Percentiles rank a stretch among this genome's conserved stretches.
Conservation (phyloP, 176 grass and related monocot genomes). For the Eragrostis curvula region DNA sequence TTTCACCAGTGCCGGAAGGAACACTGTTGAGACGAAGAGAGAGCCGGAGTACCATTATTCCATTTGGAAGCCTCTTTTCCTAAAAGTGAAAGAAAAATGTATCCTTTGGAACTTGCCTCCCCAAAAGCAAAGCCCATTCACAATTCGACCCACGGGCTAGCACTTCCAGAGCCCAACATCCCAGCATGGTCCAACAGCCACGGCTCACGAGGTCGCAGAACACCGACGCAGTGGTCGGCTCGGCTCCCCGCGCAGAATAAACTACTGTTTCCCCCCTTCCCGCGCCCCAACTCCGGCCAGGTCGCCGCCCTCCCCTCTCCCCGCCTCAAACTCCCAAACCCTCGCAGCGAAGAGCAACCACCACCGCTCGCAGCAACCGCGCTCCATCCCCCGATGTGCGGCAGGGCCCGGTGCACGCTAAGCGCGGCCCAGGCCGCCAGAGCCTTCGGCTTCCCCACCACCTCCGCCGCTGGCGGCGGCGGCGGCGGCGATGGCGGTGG, state of each 20-base stretch:
- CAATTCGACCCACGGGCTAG: too few relatives aligned
- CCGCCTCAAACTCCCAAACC: neutral
- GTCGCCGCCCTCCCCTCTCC: neutral
- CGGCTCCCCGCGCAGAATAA: slow-evolving; percentile 23
- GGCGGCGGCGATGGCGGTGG: slow-evolving; percentile 19
- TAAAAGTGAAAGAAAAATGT: too few relatives aligned
- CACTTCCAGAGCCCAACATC: too few relatives aligned
- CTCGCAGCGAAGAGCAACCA: neutral
- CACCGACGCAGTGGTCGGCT: neutral
- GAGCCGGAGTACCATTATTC: too few relatives aligned
- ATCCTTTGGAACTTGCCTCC: too few relatives aligned
- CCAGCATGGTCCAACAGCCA: too few relatives aligned
- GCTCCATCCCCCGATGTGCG: slow-evolving; percentile 61
- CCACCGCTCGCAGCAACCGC: neutral
- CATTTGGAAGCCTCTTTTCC: too few relatives aligned
- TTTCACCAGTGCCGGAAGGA: too few relatives aligned
- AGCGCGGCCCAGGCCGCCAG: slow-evolving; percentile 51
- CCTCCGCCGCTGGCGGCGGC: slow-evolving; percentile 19
- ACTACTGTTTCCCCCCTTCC: slow-evolving; percentile 35
- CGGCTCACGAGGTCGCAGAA: too few relatives aligned
- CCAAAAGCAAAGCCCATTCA: too few relatives aligned
- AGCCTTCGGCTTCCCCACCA: slow-evolving; percentile 61
- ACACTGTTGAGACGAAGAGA: too few relatives aligned
- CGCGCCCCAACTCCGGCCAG: slow-evolving; percentile 35
- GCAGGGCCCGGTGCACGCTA: slow-evolving; percentile 82